phyloP scores from a whole-genome alignment of 257 asterid species.

The Solanum habrochaites region DNA sequence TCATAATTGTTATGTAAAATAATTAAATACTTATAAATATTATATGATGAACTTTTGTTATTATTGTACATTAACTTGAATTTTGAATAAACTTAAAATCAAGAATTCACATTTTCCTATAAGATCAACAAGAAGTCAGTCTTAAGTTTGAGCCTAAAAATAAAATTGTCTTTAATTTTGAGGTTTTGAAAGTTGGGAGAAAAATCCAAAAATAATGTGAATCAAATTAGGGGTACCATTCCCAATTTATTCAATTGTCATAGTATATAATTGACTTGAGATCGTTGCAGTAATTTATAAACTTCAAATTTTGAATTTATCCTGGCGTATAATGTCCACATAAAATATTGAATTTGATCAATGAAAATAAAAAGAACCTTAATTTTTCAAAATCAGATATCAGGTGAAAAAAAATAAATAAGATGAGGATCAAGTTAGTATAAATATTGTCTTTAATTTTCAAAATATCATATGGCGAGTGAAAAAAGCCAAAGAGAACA shows the following conservation, averaged over 20 bases:
- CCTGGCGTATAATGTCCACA: too few relatives aligned
- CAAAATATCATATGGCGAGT: background rate
- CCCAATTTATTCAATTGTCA: background rate
- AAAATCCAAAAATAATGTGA: accelerated
- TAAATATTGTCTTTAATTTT: background rate
- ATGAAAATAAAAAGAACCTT: too few relatives aligned
- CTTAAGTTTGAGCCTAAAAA: background rate
- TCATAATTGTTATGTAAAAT: too few relatives aligned
- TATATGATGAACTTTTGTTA: background rate
- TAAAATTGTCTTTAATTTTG: background rate
- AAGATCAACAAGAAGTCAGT: background rate
- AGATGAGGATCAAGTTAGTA: too few relatives aligned
- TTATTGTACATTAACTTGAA: too few relatives aligned
- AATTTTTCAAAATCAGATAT: too few relatives aligned
- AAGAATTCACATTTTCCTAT: background rate
- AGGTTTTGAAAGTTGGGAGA: accelerated
- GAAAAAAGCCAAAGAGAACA: background rate
- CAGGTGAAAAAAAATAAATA: too few relatives aligned
- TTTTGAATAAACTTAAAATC: background rate
- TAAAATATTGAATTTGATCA: too few relatives aligned
- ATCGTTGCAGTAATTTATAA: accelerated
- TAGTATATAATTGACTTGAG: background rate
- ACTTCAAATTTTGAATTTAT: too few relatives aligned
- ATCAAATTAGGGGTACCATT: background rate
- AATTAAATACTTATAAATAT: too few relatives aligned